Evolutionary conservation across 2,329 filamentous ascomycete genomes (phyloP), one percentile per base, ranked within the genome.

Genomic region (Fusarium cicatricum): DNA sequence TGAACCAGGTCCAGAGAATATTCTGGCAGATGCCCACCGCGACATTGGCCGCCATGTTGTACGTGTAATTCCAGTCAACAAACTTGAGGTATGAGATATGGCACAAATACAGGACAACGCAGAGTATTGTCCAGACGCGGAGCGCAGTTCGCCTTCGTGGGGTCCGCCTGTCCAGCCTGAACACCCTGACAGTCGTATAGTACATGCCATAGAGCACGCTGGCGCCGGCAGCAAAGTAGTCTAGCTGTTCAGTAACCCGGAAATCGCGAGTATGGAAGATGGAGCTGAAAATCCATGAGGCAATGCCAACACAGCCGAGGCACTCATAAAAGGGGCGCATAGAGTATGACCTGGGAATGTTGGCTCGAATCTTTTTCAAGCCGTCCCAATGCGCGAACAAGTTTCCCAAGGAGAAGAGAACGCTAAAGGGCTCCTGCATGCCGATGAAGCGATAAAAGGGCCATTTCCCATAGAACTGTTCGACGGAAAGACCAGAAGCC

Each of bases 391-490:
- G 95, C 12, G 93, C 94, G 65, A 89, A 84, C 70, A 95, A 89
- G 81, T 99, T 99, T 71, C 96, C 85, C 45, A 97, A 82, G 63
- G 91, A 96, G 82, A 97, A 99, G 71, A 97, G 80, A 65, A 98
- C 94, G 44, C 89, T 92, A 74, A 93, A 92, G 55, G 94, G 92
- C 78, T 99, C 95, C 78, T 99, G 95, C 80, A 97, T 90, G 74
- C 95, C 95, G 48, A 96, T 77, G 70, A 97, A 84, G 64, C 95
- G 90, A 74, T 88, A 82, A 78, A 99, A 99, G 33, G 95, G 95
- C 95, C 95, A 99, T 84, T 99, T 99, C 28, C 95, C 95, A 79
- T 99, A 92, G 81, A 93, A 99, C 78, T 99, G 95, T 52, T 94
- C 88, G 43, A 97, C 76, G 11, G 87, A 84, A 26, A 86, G 84